Percentiles rank a stretch among this genome's conserved stretches.
These are phyloP conservation scores for Rhodomyrtus psidioides DNA, from an alignment of 441 rosid species.

Conservation along the genomic window DNA sequence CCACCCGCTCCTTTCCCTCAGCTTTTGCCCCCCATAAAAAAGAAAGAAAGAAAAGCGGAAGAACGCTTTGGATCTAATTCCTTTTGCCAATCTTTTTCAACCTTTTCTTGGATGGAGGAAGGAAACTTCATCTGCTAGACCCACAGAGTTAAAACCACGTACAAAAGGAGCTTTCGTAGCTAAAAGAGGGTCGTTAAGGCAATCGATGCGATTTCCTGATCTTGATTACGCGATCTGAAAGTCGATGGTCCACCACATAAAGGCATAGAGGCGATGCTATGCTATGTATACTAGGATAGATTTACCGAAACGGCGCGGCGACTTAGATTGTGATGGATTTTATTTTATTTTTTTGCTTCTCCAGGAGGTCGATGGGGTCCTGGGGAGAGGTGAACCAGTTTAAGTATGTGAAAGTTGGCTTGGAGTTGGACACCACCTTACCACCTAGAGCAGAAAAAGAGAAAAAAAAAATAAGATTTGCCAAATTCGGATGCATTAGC, in stretches of 20 bases:
- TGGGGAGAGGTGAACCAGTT: background rate
- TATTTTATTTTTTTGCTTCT: background rate
- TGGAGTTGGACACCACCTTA: background rate
- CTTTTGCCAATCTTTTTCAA: background rate
- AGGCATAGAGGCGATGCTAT: background rate
- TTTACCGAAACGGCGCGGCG: background rate
- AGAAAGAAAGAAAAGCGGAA: background rate
- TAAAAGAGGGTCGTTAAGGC: background rate
- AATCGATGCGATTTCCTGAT: background rate
- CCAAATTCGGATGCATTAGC: too few relatives aligned
- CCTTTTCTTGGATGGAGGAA: background rate
- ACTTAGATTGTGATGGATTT: background rate
- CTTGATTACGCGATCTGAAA: background rate
- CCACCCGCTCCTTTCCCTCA: background rate
- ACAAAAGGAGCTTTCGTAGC: background rate
- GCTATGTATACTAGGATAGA: background rate
- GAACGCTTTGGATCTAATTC: background rate
- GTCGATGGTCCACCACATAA: background rate
- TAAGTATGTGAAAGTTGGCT: background rate
- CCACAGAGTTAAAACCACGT: background rate
- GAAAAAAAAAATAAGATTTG: too few relatives aligned
- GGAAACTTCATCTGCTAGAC: background rate
- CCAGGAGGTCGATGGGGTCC: too few relatives aligned
- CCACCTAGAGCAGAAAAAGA: background rate
- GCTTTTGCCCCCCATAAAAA: background rate